Base-by-base conservation (phyloP, 805 yeast genomes). In the Candida tallmaniae region DNA sequence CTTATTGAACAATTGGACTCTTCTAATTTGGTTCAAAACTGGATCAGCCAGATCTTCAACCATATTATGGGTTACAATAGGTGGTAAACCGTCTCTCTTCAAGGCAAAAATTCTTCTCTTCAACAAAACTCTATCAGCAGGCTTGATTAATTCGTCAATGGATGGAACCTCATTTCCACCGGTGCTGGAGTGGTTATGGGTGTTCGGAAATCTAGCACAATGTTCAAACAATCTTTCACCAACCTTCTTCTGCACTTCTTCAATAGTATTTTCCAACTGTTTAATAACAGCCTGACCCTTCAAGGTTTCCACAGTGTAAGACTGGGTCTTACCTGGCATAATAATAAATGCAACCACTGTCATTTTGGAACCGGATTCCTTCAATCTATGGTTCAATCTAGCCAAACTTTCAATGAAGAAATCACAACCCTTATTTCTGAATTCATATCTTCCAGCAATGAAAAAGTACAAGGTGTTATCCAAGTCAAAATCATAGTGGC, bases 51-150 rank as follows among this genome's bases (percentile, higher is more conserved):
- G 75, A 56, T 93, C 97, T 52, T 93, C 96, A 31, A 75, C 76
- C 96, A 90, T 90, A 65, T 90, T 90, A 62, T 90, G 98, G 8
- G 98, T 90, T 22, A 89, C 97, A 49, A 90, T 84, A 15, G 97
- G 96, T 15, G 98, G 98, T 50, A 88, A 68, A 4, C 87, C 72
- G 38, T 82, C 89, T 48, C 97, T 76, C 62, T 88, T 88, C 52
- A 90, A 73, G 1, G 97, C 97, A 58, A 85, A 80, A 43, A 90
- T 90, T 59, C 97, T 78, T 60, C 97, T 78, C 60, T 90, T 90
- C 54, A 90, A 72, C 40, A 86, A 68, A 30, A 93, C 96, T 41
- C 89, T 70, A 62, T 90, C 98, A 11, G 93, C 78, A 3, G 94
- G 83, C 47, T 80, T 83, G 42, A 90, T 75, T 50, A 90, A 70